Base-by-base conservation (phyloP, 2,329 filamentous ascomycete genomes). In the Drechslerella dactyloides region DNA sequence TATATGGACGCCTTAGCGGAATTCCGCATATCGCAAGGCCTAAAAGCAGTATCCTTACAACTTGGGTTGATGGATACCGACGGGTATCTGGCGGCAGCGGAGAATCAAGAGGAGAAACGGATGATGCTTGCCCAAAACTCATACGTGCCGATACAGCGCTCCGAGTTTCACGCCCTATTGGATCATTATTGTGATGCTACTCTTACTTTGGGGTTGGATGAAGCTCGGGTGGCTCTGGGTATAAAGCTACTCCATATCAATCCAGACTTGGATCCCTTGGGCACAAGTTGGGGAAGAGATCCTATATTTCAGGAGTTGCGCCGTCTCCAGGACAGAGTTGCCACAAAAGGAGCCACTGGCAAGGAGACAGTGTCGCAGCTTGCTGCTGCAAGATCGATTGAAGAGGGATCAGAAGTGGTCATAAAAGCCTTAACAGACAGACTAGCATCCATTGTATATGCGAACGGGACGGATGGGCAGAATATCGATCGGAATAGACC, bases 1-100 rank as follows among this genome's bases (percentile, higher is more conserved):
- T 85, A 79, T 76, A 80, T 84, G 78, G 74, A 74, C 8, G 74
- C 74, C 0, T 74, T 85, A 0, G 80, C 79, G 0, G 48, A 73
- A 0, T 76, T 81, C 13, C 76, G 83, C 2, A 66, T 80, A 0
- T 73, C 73, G 0, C 78, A 33, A 1, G 79, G 78, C 1, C 74
- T 78, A 0, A 75, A 78, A 3, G 77, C 76, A 1, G 65, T 76
- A 0, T 76, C 79, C 0, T 37, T 81, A 4, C 77, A 77, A 10
- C 37, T 56, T 56, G 53, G 53, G 11, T 13, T 56, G 15, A 56
- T 56, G 53, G 33, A 56, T 21, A 5, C 53, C 1, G 53, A 56
- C 30, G 33, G 53, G 17, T 56, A 56, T n/a, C 40, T 56, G 6
- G 33, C 53, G 15, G 53, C 11, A 56, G 11, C 33, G 44, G 17